Conservation (phyloP, 2,329 filamentous ascomycete species). For the Fusarium setosum region DNA sequence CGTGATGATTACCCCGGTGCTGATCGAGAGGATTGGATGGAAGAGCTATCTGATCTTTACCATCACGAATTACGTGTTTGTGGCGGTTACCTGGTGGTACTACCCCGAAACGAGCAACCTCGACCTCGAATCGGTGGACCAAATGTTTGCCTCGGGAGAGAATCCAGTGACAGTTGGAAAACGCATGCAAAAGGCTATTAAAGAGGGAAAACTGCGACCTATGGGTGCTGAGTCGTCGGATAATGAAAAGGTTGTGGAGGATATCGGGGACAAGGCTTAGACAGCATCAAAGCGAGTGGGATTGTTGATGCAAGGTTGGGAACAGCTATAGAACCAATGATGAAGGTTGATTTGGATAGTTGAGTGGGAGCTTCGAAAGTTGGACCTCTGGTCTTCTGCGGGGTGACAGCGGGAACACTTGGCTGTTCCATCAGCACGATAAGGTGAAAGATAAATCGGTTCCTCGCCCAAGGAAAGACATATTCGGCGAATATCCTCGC, state of each 20-base stretch:
- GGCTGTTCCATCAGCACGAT: too few species aligned
- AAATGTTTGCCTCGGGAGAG: slow-evolving; percentile 16
- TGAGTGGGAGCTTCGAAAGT: too few species aligned
- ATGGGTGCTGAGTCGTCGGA: slow-evolving; percentile 15
- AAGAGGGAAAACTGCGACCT: slow-evolving; percentile 9
- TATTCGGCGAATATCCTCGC: too few species aligned
- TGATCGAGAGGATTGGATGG: slow-evolving; percentile 19
- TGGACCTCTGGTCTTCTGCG: too few species aligned
- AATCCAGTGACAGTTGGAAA: slow-evolving; percentile 8
- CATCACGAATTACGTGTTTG: slow-evolving; percentile 14
- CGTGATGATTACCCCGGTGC: background rate
- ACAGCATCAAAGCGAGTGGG: too few species aligned
- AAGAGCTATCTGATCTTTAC: slow-evolving; percentile 20
- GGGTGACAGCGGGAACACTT: too few species aligned
- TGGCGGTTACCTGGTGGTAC: background rate
- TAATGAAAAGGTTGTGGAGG: slow-evolving; percentile 15
- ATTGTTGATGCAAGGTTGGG: too few species aligned
- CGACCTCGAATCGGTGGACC: slow-evolving; percentile 10
- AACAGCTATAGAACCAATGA: too few species aligned
- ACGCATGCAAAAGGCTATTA: slow-evolving; percentile 19
- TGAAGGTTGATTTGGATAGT: too few species aligned
- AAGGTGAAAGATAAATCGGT: too few species aligned
- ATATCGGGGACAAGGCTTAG: slow-evolving; percentile 1
- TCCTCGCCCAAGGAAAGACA: too few species aligned
- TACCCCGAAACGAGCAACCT: slow-evolving; percentile 15